Conservation (phyloP, 1,284 basidiomycete species). For the Pascua guehoae region DNA sequence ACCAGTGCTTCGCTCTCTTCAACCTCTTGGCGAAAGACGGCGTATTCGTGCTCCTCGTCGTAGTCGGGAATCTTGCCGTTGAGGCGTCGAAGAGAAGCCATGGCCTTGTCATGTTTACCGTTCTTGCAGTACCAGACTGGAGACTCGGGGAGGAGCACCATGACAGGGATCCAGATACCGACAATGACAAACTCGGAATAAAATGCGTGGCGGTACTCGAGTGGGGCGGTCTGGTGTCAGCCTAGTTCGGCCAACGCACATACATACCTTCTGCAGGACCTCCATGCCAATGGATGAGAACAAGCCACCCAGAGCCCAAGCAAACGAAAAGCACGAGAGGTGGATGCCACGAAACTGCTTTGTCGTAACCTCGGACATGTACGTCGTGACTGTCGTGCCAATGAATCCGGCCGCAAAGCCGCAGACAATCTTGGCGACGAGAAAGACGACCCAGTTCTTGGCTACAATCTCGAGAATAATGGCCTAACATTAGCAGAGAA, state of each 20-base stretch:
- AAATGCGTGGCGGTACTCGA: conserved; percentile 7
- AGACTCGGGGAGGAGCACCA: conserved; percentile 11
- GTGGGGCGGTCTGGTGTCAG: background rate
- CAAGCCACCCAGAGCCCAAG: conserved; percentile 2
- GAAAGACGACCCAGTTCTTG: conserved; percentile 24
- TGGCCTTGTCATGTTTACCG: conserved; percentile 18
- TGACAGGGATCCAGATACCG: conserved; percentile 7
- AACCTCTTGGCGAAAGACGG: conserved; percentile 21
- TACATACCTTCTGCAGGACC: conserved; percentile 1
- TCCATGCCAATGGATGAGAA: conserved; percentile 4
- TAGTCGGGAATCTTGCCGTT: conserved; percentile 21
- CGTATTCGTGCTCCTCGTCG: conserved; percentile 29
- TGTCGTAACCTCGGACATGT: conserved; percentile 6
- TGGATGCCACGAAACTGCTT: conserved; percentile 5
- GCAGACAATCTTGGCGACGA: conserved; percentile 27
- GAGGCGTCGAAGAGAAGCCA: conserved; percentile 14
- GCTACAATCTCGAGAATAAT: conserved; percentile 25
- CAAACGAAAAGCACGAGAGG: conserved; percentile 2
- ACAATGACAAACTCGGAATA: conserved; percentile 14
- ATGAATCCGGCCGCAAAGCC: conserved; percentile 20
- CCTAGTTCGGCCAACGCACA: too few relatives aligned
- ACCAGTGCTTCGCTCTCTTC: conserved; percentile 8
- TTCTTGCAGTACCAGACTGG: conserved; percentile 9
- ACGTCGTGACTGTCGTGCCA: background rate
- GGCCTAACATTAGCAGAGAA: background rate